These are phyloP conservation scores for Zoysia japonica DNA, from an alignment of 176 grass and related monocot genomes.

Conservation along the genomic window DNA sequence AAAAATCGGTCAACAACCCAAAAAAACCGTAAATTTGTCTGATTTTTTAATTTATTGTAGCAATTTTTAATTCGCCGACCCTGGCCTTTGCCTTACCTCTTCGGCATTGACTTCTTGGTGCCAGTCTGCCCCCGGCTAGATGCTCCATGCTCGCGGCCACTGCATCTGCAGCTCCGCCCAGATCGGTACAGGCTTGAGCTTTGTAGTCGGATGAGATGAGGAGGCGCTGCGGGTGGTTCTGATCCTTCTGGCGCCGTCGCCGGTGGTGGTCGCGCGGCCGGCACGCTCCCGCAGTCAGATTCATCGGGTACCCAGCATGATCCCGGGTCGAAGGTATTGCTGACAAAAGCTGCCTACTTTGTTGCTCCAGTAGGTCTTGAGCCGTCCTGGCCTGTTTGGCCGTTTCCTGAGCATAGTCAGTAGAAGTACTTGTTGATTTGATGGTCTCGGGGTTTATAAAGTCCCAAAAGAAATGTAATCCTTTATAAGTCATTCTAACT, in stretches of 20 bases:
- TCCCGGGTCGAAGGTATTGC: conserved; percentile 36
- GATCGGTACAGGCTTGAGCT: neutral
- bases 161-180: neutral
- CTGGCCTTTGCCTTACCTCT: neutral
- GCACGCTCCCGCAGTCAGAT: conserved; percentile 31
- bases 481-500: no score
- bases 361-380: neutral
- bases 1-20: no score
- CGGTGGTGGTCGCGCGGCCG: conserved; percentile 15
- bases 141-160: neutral
- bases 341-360: neutral
- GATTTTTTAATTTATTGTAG: no score
- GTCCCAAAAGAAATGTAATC: neutral
- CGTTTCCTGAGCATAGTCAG: neutral
- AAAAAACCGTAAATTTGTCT: no score
- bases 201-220: conserved; percentile 36
- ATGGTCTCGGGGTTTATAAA: neutral
- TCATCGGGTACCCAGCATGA: conserved; percentile 3
- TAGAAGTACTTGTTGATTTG: neutral
- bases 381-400: neutral
- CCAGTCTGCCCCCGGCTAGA: neutral
- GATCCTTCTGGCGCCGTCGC: conserved; percentile 31
- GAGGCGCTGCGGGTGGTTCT: conserved; percentile 44
- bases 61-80: no score
- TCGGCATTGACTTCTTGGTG: conserved; percentile 10